These are phyloP conservation scores for Pneumocystis sp. DNA, from an alignment of 1,139 yeast genomes.

Conservation along the genomic window DNA sequence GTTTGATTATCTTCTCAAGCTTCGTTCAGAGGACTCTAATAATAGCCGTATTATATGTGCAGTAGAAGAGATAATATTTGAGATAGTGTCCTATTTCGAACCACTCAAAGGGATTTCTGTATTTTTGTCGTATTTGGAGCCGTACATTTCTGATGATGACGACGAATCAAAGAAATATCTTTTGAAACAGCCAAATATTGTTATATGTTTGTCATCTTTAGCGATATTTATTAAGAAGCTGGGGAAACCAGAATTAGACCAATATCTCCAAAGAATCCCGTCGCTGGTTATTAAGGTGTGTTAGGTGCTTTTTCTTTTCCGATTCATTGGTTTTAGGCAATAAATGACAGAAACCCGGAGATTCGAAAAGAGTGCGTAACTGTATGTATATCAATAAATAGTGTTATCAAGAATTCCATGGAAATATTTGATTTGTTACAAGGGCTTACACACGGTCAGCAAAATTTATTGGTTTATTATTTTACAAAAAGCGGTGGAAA, in stretches of 20 bases:
- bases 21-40: conserved; percentile 3
- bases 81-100: conserved; percentile 5
- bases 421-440: conserved; percentile 4
- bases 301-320: not conserved
- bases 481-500: conserved; percentile 6
- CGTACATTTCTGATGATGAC: conserved; percentile 3
- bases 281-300: not conserved
- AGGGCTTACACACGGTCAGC: conserved; percentile 7
- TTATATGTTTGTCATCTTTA: conserved; percentile 5
- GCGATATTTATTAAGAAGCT: conserved; percentile 4
- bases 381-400: conserved; percentile 7
- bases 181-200: conserved; percentile 1
- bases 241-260: conserved; percentile 1
- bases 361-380: conserved; percentile 9
- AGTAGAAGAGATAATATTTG: conserved; percentile 8
- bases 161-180: not conserved
- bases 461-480: conserved; percentile 10
- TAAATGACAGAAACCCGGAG: conserved; percentile 6
- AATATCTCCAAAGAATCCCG: conserved; percentile 3
- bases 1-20: conserved; percentile 1
- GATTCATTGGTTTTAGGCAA: not conserved
- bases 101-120: conserved; percentile 2
- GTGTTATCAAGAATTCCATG: conserved; percentile 6
- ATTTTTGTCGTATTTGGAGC: conserved; percentile 4
- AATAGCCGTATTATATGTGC: conserved; percentile 5